Conservation (phyloP, 352 stramenopile genomes). For the Globisporangium parvum region DNA sequence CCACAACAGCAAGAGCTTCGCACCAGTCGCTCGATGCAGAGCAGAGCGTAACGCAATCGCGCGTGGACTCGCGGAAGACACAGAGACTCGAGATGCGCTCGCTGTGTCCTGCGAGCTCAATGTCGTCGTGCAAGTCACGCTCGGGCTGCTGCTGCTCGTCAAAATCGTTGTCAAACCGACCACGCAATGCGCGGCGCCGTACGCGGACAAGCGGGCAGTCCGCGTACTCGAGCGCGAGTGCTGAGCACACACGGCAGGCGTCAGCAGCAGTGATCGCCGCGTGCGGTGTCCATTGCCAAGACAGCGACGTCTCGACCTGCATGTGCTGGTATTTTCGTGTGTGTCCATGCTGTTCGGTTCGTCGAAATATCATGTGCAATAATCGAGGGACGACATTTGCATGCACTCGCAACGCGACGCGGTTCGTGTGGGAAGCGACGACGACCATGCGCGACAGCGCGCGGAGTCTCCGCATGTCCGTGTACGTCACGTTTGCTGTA, state of each 20-base stretch:
- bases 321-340: conserved; percentile 10
- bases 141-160: conserved; percentile 8
- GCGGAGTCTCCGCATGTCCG: conserved; percentile 3
- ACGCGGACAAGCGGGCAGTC: conserved; percentile 48
- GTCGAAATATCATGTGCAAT: not conserved
- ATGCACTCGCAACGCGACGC: not conserved
- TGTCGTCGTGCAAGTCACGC: conserved; percentile 9
- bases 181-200: conserved; percentile 1
- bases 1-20: not conserved
- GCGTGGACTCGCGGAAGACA: conserved; percentile 16
- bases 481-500: not conserved
- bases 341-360: too few relatives aligned
- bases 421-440: not conserved
- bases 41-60: conserved; percentile 24
- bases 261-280: conserved; percentile 34
- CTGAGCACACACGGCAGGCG: conserved; percentile 25
- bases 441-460: conserved; percentile 5
- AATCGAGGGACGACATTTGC: not conserved
- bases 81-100: conserved; percentile 36
- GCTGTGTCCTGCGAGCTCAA: conserved; percentile 49
- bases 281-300: conserved; percentile 41
- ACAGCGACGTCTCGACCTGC: conserved; percentile 26
- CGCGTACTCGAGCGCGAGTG: conserved; percentile 41
- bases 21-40: conserved; percentile 69
- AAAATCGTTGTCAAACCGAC: not conserved